Evolutionary conservation across 2,329 filamentous ascomycete species (phyloP), one percentile per base, ranked within the genome.

Genomic region (Pseudogymnoascus sp.): DNA sequence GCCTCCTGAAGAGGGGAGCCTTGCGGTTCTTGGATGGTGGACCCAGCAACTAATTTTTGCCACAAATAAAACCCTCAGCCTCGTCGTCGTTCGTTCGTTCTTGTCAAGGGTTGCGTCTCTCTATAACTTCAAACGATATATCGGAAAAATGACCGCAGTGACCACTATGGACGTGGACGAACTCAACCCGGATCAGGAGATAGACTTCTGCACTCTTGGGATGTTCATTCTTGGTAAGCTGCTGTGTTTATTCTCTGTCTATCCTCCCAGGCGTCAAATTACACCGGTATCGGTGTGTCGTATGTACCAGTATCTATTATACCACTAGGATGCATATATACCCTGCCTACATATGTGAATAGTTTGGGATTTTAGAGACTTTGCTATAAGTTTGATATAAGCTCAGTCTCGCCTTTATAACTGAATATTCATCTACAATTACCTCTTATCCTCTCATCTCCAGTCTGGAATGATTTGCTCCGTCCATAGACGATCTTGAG

Each of bases 181-280:
- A 19, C 52, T 68, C 42, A 39, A 33, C 45, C 25, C 45, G 3
- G 45, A 55, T 6, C 76, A 77, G 64, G 74, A 75, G 58, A 80
- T 88, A 60, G 86, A 89, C 66, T 88, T 90, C 73, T 84, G 86
- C 64, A 88, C 86, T 0, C 70, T 90, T 69, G 87, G 86, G 69
- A 89, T 90, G 87, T 87, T 90, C 69, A 90, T 89, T 60, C 84
- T 90, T 65, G 87, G 85, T 88, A 75, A 74, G 80, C 62, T 60
- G 22, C 58, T 52, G 12, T 19, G 49, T 14, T 39, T 60, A 19
- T 19, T 38, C 16, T 41, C 22, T 55, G 35, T 33, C 60, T 35
- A 41, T n/a, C 33, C 58, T 22, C 16, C 58, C 36, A 36, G 58
- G 33, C 58, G 33, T 60, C 58, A 14, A 25, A 6, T 23, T 28